Evolutionary conservation across 176 grass and related monocot species (phyloP), one percentile per base, ranked within the genome.

Genomic region (Thalia dealbata): DNA sequence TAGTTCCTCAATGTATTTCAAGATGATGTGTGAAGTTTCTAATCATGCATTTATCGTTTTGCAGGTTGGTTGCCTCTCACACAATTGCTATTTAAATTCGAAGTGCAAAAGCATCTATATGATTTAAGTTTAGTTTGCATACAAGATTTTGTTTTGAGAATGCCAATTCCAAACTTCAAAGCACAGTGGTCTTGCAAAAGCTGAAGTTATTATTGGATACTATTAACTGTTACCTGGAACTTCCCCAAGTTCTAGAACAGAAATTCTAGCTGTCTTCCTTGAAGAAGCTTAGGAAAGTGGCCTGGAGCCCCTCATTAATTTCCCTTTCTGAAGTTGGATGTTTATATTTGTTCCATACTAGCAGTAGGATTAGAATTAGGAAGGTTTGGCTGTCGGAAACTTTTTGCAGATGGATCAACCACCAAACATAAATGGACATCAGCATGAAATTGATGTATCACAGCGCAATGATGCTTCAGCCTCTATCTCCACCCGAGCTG

Each of bases 401-500:
- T 71, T 77, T 78, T 75, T 79, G 30, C 45, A 79, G 71, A 96
- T 96, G 92, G 89, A 79, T 55, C 72, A 65, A 42, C 19, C 46
- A 75, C 79, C 61, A 83, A 87, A 85, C 70, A 69, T 51, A 71
- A 77, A 70, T 81, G 69, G 55, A 6, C 74, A 26, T 59, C 86
- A 92, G 35, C 86, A 91, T 82, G 83, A 79, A 69, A 91, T 96
- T 60, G 80, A 89, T 78, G 89, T 96, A 83, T 82, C 84, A 75
- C 83, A 75, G 66, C 76, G 76, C 73, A 85, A 83, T 91, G 79
- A 71, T 72, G 78, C 69, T 3, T 84, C 80, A 59, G 44, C 80
- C 46, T 96, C 89, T 75, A 71, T 54, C 67, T 84, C 82, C 66
- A 64, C 75, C 55, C 72, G 54, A 54, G 56, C 78, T 35, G 80